Evolutionary conservation across 495 filamentous ascomycete species (phyloP), one percentile per base, ranked within the genome.

Genomic region (Aspergillus indologenus): DNA sequence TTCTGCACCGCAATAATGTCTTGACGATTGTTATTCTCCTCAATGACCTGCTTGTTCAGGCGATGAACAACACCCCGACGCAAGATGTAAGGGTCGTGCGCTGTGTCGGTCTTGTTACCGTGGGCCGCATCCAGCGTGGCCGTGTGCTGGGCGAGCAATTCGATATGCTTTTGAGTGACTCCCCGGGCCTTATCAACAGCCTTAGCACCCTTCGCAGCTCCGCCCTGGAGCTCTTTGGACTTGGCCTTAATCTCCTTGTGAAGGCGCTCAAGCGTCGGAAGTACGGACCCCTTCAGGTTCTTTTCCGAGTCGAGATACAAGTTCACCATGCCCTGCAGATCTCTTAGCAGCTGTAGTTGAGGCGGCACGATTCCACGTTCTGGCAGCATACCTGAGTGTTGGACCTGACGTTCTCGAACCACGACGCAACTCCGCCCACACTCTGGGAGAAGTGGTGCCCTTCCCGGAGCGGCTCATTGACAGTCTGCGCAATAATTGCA

Each of bases 221-320:
- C 91, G 46, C 85, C 81, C 45, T 79, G 79, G 6, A 98, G 82
- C 71, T 96, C 90, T 79, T 97, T 98, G 40, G 82, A 79, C 77
- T 96, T 96, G 71, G 88, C 85, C 80, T 97, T 98, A 76, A 98
- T 93, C 67, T 98, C 94, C 68, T 91, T 85, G 75, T 97, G 92
- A 24, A 98, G 82, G 26, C 91, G 87, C 69, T 92, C 91, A 65
- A 98, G 83, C 50, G 92, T 86, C 12, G 93, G 95, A 18, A 95
- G 81, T 19, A 97, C 89, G 19, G 84, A 84, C 60, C 83, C 83
- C 70, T 89, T 96, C 48, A 98, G 81, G 58, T 83, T 88, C 77
- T 91, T 91, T 61, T 96, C 93, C 8, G 90, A 92, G 62, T 97
- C 92, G 53, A 85, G 71, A 70, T 96, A 92, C 68, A 89, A 85